Base-by-base conservation (phyloP, 148 eudicot genomes). In the Amaranthus hypochondriacus region DNA sequence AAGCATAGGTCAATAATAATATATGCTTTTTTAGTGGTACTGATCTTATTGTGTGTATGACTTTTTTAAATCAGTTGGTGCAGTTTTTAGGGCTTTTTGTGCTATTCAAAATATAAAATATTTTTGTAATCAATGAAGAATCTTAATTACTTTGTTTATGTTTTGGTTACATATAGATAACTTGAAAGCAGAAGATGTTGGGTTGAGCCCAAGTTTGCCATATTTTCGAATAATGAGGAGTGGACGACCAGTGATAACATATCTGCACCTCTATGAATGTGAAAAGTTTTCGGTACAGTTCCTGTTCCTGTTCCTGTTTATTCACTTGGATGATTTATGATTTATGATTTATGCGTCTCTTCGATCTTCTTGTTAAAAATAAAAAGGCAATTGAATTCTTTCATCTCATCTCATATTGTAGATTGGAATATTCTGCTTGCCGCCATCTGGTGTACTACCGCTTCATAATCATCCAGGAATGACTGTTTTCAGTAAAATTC, bases 371-470 rank as follows among this genome's bases (percentile, higher is more conserved):
- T 14, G 10, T 9, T 62, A 1, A 44, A 14, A 15, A 51, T 67
- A 4, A 5, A n/a, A 43, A 58, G 56, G 39, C 39, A 28, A 28
- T 28, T 28, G 56, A 28, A 46, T 18, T 5, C 44, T 18, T 1
- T 5, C 4, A 66, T 4, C 7, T 21, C 51, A 5, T n/a, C 5
- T 5, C 18, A 18, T 13, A 0, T 73, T 68, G 77, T 84, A 93
- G 98, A 93, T 93, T 75, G 96, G 92, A 4, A 89, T 93, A 55
- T 93, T 93, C 79, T 90, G 96, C 79, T 83, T 93, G 85, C 98
- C 98, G 8, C 93, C 93, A 14, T 83, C 88, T 28, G 86, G 87
- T 59, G 88, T 87, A 58, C 83, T 93, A 59, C 96, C 96, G 44
- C 93, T 93, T 55, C 98, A 93, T 67, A 89, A 93, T 74, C 98